Conservation (phyloP, 2,329 filamentous ascomycete species). For the Fusarium nematophilum region DNA sequence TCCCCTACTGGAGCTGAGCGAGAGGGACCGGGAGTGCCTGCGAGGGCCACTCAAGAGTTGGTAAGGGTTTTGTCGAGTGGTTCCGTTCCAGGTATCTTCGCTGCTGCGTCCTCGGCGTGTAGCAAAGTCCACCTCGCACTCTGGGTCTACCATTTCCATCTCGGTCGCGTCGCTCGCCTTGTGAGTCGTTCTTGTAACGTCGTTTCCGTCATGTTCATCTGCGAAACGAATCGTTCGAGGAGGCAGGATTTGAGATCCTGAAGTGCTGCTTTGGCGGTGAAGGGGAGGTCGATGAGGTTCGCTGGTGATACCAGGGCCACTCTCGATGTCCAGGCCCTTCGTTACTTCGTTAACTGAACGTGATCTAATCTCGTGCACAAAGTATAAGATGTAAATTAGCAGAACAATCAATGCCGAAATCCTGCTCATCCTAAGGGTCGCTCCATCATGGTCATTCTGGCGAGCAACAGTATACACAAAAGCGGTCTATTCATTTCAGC, state of each 20-base stretch:
- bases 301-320: constrained; percentile 72
- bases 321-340: constrained; percentile 70
- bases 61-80: constrained; percentile 27
- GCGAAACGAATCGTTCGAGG: constrained; percentile 50
- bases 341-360: no score
- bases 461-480: constrained; percentile 65
- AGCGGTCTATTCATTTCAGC: constrained; percentile 47
- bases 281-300: constrained; percentile 12
- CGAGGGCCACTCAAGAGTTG: constrained; percentile 33
- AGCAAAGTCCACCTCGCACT: no score
- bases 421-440: constrained; percentile 78
- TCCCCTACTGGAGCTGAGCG: constrained; percentile 36
- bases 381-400: constrained; percentile 78
- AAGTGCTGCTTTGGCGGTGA: background rate
- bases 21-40: constrained; percentile 43
- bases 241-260: constrained; percentile 37
- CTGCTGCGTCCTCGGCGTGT: constrained; percentile 19
- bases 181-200: constrained; percentile 29
- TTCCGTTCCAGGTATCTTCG: background rate
- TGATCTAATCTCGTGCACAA: constrained; percentile 84
- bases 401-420: constrained; percentile 81
- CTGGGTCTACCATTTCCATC: no score
- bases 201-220: constrained; percentile 32
- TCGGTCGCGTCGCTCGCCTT: background rate
- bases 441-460: constrained; percentile 62